Evolutionary conservation across 345 rosid genomes (phyloP), one percentile per base, ranked within the genome.

Genomic region (Balakata baccata): DNA sequence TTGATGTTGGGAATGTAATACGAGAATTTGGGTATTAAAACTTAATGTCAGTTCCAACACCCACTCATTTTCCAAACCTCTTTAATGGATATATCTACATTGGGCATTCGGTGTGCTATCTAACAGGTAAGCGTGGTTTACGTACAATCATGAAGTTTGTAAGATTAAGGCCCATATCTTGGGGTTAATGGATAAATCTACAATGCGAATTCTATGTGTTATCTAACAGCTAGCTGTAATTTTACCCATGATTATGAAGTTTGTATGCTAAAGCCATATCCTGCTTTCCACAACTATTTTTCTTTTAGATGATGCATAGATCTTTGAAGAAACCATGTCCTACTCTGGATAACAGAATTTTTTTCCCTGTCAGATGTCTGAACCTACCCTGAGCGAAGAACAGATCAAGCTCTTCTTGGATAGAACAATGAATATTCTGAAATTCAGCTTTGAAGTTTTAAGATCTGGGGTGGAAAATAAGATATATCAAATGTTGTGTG

Each of bases 351-450:
- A 52, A 8, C 2, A 16, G 20, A 39, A 43, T 16, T 16, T 52
- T 45, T 47, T 22, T 45, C 11, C 18, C 46, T 67, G 66, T 74
- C 77, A 74, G 77, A 18, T 74, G 4, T 67, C 77, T 29, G 60
- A 54, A 66, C 66, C 66, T 25, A 47, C 34, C n/a, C 34, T 74
- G 18, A 34, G 66, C 5, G 23, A 41, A 74, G 58, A 47, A 23
- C 65, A 74, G 59, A n/a, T 60, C 23, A 38, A 49, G 34, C 25
- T n/a, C 7, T 56, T 74, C 66, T 38, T 74, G 43, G 43, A 67
- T 47, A n/a, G 4, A 23, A 59, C 67, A 59, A 58, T 56, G 71
- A 29, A 18, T 23, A 41, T 74, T 20, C 7, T 74, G 9, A 18
- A 4, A 4, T 9, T 17, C 57, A 74, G 64, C 63, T 51, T 50